Evolutionary conservation across 768 basidiomycete genomes (phyloP), one percentile per base, ranked within the genome.

Genomic region (Rhodosporidiobolus odoratus): DNA sequence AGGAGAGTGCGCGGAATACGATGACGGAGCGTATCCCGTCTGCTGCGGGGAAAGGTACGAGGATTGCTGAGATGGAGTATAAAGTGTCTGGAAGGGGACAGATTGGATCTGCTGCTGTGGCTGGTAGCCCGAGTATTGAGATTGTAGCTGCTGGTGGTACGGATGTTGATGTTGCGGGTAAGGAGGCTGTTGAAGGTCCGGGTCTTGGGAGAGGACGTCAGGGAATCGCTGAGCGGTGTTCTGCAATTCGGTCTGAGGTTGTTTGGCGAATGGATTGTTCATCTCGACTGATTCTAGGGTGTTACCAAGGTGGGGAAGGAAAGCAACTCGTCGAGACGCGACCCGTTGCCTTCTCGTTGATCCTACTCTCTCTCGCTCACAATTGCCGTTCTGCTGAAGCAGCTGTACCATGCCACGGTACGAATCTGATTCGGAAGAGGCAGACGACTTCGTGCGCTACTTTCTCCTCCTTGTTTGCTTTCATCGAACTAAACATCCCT

Each of bases 401-500:
- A 8, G 6, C 25, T 37, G 35, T 0, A 10, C 43, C 3, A 67
- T 68, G 71, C 62, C 71, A 6, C 50, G 57, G 27, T 60, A 68
- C 62, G 53, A 52, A 12, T 58, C 59, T 25, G 70, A 72, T 19
- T 34, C 32, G 23, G 61, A 58, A 17, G 65, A 43, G 40, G 61
- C n/a, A n/a, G n/a, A 66, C 47, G 70, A 67, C 57, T 72, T 67
- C 37, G 70, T 72, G n/a, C 37, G 65, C 62, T 7, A 13, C 34
- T 27, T 7, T 13, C 48, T n/a, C 3, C 34, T 32, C 4, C 25
- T 32, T 19, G 10, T n/a, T 45, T 23, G 21, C 35, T 27, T 9
- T 21, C 16, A 2, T 25, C 43, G 41, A n/a, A n/a, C 37, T 56
- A 52, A 62, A 62, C 66, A 35, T 41, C 30, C 12, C 15, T n/a